Evolutionary conservation across 768 basidiomycete species (phyloP).

Genomic region (Calocybe cyanea): DNA sequence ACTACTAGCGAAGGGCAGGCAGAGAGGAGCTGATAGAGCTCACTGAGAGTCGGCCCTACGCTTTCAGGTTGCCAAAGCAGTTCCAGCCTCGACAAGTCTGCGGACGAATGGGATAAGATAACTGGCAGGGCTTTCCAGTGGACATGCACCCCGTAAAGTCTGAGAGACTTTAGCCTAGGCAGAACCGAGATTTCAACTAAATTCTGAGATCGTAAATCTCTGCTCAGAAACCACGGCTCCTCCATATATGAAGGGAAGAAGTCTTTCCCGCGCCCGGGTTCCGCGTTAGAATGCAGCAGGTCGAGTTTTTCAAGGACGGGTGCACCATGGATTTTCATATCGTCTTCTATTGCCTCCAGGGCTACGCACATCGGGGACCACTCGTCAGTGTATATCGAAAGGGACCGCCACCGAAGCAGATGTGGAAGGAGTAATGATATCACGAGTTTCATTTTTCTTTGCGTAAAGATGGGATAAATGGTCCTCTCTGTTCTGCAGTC

Average conservation of each 20-base stretch:
- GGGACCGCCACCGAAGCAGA: slow-evolving; percentile 47
- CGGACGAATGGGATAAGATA: slow-evolving; percentile 39
- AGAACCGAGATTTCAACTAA: slow-evolving; percentile 23
- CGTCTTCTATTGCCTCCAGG: slow-evolving; percentile 39
- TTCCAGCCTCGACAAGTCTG: slow-evolving; percentile 32
- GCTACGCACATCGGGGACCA: slow-evolving; percentile 58
- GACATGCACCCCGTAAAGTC: slow-evolving; percentile 54
- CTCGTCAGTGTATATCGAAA: slow-evolving; percentile 51
- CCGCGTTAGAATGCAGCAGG: slow-evolving; percentile 61
- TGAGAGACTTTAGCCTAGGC: slow-evolving; percentile 45
- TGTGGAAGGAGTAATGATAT: slow-evolving; percentile 49
- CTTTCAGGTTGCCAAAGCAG: slow-evolving; percentile 51
- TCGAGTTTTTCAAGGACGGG: slow-evolving; percentile 45
- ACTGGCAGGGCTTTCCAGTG: slow-evolving; percentile 44
- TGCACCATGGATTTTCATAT: slow-evolving; percentile 30
- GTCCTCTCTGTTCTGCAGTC: slow-evolving; percentile 6
- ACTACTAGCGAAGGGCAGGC: slow-evolving; percentile 35
- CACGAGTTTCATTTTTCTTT: slow-evolving; percentile 41
- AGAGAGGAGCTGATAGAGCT: slow-evolving; percentile 41
- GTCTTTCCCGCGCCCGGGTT: slow-evolving; percentile 38
- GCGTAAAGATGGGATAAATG: slow-evolving; percentile 35
- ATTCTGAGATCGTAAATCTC: no score
- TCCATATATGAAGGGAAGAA: slow-evolving; percentile 42
- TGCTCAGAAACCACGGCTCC: slow-evolving; percentile 31
- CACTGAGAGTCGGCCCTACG: slow-evolving; percentile 46